Conservation (phyloP, 2,329 filamentous ascomycete species). For the Fusarium equiseti region DNA sequence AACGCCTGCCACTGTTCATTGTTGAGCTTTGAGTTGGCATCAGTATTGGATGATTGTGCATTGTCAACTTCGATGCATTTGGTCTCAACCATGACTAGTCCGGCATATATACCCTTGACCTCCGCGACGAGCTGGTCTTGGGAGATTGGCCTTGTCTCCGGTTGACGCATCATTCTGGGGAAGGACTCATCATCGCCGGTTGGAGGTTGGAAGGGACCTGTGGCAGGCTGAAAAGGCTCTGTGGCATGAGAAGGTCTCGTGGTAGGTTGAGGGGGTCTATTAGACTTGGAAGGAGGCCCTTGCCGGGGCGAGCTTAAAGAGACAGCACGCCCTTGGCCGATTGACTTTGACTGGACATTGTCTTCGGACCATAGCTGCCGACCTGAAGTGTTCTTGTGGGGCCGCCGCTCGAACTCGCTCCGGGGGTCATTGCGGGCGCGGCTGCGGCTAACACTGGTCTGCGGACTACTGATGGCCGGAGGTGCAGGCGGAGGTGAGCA, state of each 20-base stretch:
- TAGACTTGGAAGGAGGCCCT: neutral
- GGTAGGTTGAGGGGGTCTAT: neutral
- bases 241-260: conserved; percentile 4
- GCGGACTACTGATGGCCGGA: conserved; percentile 18
- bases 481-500: conserved; percentile 47
- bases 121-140: conserved; percentile 84
- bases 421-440: conserved; percentile 31
- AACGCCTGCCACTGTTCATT: conserved; percentile 86
- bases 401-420: conserved; percentile 39
- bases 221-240: conserved; percentile 1
- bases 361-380: conserved; percentile 50
- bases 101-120: conserved; percentile 86
- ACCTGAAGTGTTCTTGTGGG: conserved; percentile 28
- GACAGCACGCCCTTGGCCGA: conserved; percentile 14
- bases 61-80: conserved; percentile 89
- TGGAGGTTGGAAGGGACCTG: neutral
- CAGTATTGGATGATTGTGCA: conserved; percentile 63
- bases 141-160: conserved; percentile 63
- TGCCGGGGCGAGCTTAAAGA: conserved; percentile 12
- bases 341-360: conserved; percentile 27
- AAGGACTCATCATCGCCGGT: conserved; percentile 18
- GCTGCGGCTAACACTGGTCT: conserved; percentile 25
- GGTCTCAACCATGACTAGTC: conserved; percentile 85
- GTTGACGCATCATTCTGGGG: conserved; percentile 34
- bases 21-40: conserved; percentile 60